Evolutionary conservation across 306 rosid species (phyloP).

Genomic region (Prunus mume): DNA sequence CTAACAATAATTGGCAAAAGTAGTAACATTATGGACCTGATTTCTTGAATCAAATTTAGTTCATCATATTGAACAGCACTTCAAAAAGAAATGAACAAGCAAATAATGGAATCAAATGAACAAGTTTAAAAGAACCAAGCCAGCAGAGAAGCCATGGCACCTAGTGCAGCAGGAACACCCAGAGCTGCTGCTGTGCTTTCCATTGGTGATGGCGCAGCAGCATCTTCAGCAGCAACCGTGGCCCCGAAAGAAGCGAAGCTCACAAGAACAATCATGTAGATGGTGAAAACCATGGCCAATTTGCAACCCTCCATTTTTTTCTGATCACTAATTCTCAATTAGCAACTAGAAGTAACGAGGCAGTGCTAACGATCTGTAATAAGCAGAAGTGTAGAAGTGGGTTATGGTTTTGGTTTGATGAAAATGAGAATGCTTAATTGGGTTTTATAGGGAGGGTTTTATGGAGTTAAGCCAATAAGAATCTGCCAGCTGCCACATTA

Average conservation of each 20-base stretch:
- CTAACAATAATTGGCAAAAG: not conserved
- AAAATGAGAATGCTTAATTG: not conserved
- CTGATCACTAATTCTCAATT: constrained; percentile 3
- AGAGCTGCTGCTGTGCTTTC: constrained; percentile 40
- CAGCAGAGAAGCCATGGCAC: constrained; percentile 36
- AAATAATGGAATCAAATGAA: not conserved
- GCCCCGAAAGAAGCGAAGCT: constrained; percentile 31
- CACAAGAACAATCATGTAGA: constrained; percentile 42
- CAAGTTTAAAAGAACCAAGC: constrained; percentile 43
- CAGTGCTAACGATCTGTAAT: not conserved
- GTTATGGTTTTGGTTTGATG: constrained; percentile 7
- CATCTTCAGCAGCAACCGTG: constrained; percentile 36
- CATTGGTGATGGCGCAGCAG: constrained; percentile 69
- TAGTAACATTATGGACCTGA: not conserved
- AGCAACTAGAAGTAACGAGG: not conserved
- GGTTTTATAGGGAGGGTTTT: constrained; percentile 23
- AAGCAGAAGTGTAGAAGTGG: not conserved
- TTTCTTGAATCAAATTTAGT: not conserved
- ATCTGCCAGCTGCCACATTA: constrained; percentile 8
- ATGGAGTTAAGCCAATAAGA: not conserved
- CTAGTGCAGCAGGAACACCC: constrained; percentile 33
- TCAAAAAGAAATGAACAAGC: not conserved
- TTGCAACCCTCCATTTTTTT: constrained; percentile 24
- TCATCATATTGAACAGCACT: constrained; percentile 5
- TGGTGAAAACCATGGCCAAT: constrained; percentile 35